These are phyloP conservation scores for Mucor lusitanicus DNA, from an alignment of 371 early-diverging fungal species.

Conservation along the genomic window DNA sequence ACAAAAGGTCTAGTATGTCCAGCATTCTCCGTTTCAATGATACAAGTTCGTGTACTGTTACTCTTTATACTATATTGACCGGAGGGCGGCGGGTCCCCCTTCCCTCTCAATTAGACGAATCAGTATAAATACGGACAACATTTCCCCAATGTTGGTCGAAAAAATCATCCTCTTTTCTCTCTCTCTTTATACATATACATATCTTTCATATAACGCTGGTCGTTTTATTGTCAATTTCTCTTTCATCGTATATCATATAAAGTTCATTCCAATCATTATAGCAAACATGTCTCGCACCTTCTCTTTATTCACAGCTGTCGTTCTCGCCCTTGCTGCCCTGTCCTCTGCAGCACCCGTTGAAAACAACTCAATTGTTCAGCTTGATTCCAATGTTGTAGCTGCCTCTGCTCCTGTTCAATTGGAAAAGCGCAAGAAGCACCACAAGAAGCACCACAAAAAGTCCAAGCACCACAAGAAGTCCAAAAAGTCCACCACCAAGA, in stretches of 20 bases:
- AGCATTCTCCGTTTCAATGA: conserved; percentile 12
- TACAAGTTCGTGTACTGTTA: conserved; percentile 13
- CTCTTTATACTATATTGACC: conserved; percentile 3
- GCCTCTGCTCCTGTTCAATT: not conserved
- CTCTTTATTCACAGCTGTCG: conserved; percentile 14
- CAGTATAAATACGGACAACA: not conserved
- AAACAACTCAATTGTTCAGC: not conserved
- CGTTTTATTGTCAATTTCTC: conserved; percentile 13
- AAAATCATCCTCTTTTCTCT: conserved; percentile 10
- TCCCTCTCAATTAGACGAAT: not conserved
- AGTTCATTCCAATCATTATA: conserved; percentile 7
- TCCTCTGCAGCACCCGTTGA: conserved; percentile 17
- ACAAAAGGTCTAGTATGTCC: not conserved
- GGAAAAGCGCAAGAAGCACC: conserved; percentile 11
- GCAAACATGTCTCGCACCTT: conserved; percentile 25
- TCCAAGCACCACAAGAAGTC: not conserved
- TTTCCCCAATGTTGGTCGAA: not conserved
- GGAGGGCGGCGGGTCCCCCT: conserved; percentile 3
- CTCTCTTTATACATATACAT: conserved; percentile 1
- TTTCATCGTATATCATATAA: not conserved
- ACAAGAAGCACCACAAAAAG: conserved; percentile 6
- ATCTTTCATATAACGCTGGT: conserved; percentile 21
- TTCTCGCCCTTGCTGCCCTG: conserved; percentile 18
- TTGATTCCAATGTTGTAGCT: not conserved
- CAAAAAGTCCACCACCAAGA: not conserved